Base-by-base conservation (phyloP, 1,139 yeast genomes). In the Blastobotrys ciferrii region DNA sequence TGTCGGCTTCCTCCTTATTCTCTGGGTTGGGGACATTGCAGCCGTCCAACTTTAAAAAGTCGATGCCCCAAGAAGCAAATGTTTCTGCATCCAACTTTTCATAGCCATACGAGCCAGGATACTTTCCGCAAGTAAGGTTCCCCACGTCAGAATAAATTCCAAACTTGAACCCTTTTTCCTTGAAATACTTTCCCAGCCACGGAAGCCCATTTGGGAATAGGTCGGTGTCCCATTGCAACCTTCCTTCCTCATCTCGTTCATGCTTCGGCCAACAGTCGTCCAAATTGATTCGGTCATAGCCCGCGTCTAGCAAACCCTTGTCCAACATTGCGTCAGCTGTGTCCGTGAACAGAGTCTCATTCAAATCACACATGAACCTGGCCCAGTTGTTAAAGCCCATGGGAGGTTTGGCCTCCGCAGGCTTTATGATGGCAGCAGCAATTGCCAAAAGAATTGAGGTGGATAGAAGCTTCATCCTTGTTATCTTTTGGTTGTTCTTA, bases 141-240 rank as follows among this genome's bases (percentile, higher is more conserved):
- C 65, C 66, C 35, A 65, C 65, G 15, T 58, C 56, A 1, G 63
- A 56, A 47, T 62, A 62, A 60, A 62, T 59, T 4, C 66, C 65
- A 45, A 60, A 62, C 38, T 58, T 54, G 45, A 62, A 56, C 9
- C 60, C 62, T 14, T 52, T 32, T 13, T 49, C 50, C 45, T 62
- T 63, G 19, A 62, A 46, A 14, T 51, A 31, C 40, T 60, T 58
- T 5, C 59, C 51, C 30, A 62, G 43, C 33, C 51, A 42, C 20
- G 49, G 48, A 45, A 62, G 55, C 13, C 65, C 65, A 39, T 55
- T 50, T 4, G 65, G 66, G 45, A 62, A 61, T 41, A 59, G 58
- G 11, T 35, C 23, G 9, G 40, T 18, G 37, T 46, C 32, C 49
- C 49, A 42, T n/a, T 30, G 30, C n/a, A 40, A 42, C 17, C 33